Base-by-base conservation (phyloP, 2,329 filamentous ascomycete species). In the Colletotrichum brevisporum region DNA sequence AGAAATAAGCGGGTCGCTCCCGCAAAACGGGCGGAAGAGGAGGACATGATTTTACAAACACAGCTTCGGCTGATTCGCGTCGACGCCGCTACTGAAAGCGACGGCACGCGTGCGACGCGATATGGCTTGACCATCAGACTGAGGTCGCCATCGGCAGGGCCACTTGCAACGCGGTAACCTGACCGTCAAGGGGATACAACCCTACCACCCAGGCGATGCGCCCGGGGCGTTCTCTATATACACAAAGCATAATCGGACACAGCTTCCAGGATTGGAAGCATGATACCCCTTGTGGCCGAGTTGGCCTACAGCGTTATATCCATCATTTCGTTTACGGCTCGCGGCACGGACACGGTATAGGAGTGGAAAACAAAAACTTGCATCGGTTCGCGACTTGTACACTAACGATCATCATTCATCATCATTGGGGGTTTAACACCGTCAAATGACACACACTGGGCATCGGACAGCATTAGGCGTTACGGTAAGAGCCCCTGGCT, bases 1-100 rank as follows among this genome's bases (percentile, higher is more conserved):
- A 88, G 76, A 90, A 89, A 78, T 90, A 77, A 85, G 39, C 16
- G 18, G 16, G 18, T 9, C 6, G 4, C 2, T 2, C 21, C 2
- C 16, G 16, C 13, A 3, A 31, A 6, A 8, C 6, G 6, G 5
- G 18, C 16, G 18, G 24, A 67, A 45, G 63, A 63, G 16, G 24
- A 50, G 24, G 27, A 70, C 6, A 50, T n/a, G 16, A 43, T 43
- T 43, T 43, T 15, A 43, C 21, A 26, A 47, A 15, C 21, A 45
- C 13, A 43, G 24, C 24, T 21, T 5, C 24, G 45, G 4, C 60
- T 55, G 41, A 21, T 41, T 31, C 52, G 47, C 61, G 61, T 48
- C 15, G 27, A 58, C 10, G n/a, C 9, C 13, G 10, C 27, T 24
- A 26, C 13, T 13, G 16, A 59, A 51, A 48, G 45, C 36, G 43